These are phyloP conservation scores for Kwoniella mangroviensis DNA, from an alignment of 768 basidiomycete genomes.

Conservation along the genomic window DNA sequence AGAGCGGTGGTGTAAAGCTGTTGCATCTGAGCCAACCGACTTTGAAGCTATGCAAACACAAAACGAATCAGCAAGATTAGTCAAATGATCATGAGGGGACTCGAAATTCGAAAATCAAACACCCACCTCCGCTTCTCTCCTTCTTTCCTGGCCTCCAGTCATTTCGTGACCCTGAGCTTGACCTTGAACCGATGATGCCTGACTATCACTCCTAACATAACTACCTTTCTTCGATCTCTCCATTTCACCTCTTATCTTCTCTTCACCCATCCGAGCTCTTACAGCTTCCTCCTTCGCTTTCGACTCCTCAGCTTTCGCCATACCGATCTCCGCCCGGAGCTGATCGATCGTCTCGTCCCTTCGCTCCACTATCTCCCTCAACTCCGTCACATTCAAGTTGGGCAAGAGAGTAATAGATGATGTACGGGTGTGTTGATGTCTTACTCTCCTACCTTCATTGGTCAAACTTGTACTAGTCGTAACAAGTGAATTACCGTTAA, in stretches of 20 bases:
- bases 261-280: conserved; percentile 28
- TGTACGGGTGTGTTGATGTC: conserved; percentile 16
- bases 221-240: conserved; percentile 25
- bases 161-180: background rate
- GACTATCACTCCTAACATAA: background rate
- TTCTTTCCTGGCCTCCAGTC: conserved; percentile 8
- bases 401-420: conserved; percentile 21
- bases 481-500: background rate
- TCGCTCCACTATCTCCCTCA: conserved; percentile 43
- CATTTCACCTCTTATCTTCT: conserved; percentile 33
- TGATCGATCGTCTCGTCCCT: conserved; percentile 44
- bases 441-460: background rate
- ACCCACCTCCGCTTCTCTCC: conserved; percentile 34
- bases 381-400: conserved; percentile 27
- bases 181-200: background rate
- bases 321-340: conserved; percentile 46
- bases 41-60: conserved; percentile 16
- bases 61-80: background rate
- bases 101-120: background rate
- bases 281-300: conserved; percentile 41
- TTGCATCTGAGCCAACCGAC: conserved; percentile 19
- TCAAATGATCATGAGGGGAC: background rate
- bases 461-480: background rate
- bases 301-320: conserved; percentile 45
- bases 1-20: conserved; percentile 16